Percentiles rank a stretch among this genome's conserved stretches.
These are phyloP conservation scores for Hortiboletus campestris DNA, from an alignment of 768 basidiomycete genomes.

Conservation along the genomic window DNA sequence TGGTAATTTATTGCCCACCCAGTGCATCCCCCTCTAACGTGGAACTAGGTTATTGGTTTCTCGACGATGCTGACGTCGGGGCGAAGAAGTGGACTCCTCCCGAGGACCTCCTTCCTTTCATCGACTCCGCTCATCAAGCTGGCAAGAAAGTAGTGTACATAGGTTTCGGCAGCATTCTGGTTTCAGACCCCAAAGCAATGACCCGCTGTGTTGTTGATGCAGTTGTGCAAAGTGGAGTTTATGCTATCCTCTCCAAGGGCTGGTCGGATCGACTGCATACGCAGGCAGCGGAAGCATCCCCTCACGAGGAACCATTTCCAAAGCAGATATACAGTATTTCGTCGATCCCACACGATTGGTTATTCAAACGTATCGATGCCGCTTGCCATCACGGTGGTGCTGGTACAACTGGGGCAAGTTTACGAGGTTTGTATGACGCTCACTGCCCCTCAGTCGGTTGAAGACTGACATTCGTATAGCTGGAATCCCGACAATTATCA, in stretches of 20 bases:
- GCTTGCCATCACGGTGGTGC: conserved; percentile 98
- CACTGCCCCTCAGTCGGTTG: background rate
- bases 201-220: conserved; percentile 90
- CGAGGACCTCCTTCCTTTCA: conserved; percentile 73
- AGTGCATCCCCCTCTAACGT: conserved; percentile 5
- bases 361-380: conserved; percentile 92
- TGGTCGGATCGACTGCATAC: conserved; percentile 90
- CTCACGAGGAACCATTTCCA: conserved; percentile 69
- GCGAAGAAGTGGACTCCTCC: conserved; percentile 90
- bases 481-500: conserved; percentile 93
- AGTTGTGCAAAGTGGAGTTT: conserved; percentile 80
- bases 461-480: conserved; percentile 41
- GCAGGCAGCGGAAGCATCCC: conserved; percentile 57
- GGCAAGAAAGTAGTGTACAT: conserved; percentile 95
- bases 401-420: conserved; percentile 92
- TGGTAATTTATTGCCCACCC: conserved; percentile 42
- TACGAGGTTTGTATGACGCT: conserved; percentile 62
- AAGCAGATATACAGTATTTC: conserved; percentile 80
- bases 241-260: conserved; percentile 93
- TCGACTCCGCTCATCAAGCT: conserved; percentile 68
- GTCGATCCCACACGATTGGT: conserved; percentile 93
- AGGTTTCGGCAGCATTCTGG: conserved; percentile 96
- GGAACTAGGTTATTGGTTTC: conserved; percentile 88
- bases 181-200: conserved; percentile 91
- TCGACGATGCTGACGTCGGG: conserved; percentile 88